Conservation (phyloP, 345 rosid species). For the Heritiera littoralis region DNA sequence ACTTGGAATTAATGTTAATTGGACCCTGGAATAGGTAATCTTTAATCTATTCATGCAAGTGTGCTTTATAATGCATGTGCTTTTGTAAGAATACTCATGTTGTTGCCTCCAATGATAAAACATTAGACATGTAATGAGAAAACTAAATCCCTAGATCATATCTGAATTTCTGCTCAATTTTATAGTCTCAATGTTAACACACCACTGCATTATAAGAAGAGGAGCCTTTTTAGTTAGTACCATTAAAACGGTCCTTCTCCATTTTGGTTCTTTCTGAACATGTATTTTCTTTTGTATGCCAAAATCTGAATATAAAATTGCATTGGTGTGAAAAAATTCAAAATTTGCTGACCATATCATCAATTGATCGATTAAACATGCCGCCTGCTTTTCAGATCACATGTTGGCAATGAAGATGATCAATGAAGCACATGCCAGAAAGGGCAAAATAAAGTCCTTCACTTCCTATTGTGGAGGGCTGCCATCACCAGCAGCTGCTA, state of each 20-base stretch:
- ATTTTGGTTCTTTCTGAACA: not conserved
- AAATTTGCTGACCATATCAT: not conserved
- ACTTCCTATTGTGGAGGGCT: conserved; percentile 92
- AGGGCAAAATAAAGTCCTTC: conserved; percentile 78
- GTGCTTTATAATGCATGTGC: not conserved
- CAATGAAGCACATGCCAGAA: conserved; percentile 60
- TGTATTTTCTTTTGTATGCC: not conserved
- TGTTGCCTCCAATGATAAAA: not conserved
- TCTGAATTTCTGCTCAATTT: not conserved
- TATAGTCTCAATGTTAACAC: not conserved
- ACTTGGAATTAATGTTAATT: conserved; percentile 20
- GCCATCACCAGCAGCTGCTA: conserved; percentile 96
- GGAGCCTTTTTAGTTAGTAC: not conserved
- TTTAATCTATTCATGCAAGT: conserved; percentile 12
- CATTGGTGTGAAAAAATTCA: not conserved
- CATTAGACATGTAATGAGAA: not conserved
- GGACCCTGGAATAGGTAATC: conserved; percentile 95
- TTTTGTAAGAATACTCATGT: not conserved
- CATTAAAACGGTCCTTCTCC: not conserved
- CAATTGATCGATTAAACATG: not conserved
- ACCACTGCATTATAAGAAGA: not conserved
- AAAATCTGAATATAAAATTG: not conserved
- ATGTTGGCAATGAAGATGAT: conserved; percentile 99
- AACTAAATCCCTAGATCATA: not conserved
- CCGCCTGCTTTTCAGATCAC: conserved; percentile 61